Percentiles rank a stretch among this genome's conserved stretches.
Evolutionary conservation across 805 yeast genomes (phyloP).

Genomic region (Hyphopichia homilentoma): DNA sequence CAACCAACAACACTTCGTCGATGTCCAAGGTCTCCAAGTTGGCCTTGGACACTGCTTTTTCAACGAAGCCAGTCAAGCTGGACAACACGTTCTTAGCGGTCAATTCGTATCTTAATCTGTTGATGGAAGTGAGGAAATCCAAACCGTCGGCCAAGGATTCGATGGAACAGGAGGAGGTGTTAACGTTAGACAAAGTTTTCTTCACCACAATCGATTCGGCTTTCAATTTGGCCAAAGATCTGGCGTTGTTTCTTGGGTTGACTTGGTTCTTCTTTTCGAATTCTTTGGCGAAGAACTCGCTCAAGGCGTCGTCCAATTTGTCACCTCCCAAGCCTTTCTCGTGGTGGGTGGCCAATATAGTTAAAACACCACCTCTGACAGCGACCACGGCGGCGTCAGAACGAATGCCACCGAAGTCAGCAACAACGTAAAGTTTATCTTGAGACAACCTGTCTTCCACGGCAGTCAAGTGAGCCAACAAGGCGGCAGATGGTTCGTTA

Average conservation of each 20-base stretch:
- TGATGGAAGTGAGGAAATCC: slow-evolving; percentile 89
- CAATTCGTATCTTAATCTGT: slow-evolving; percentile 91
- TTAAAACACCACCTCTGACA: slow-evolving; percentile 89
- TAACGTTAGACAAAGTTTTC: slow-evolving; percentile 88
- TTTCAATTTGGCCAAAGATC: slow-evolving; percentile 85
- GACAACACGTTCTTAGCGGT: slow-evolving; percentile 75
- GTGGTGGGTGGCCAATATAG: slow-evolving; percentile 82
- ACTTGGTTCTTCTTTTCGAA: slow-evolving; percentile 83
- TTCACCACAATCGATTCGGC: slow-evolving; percentile 80
- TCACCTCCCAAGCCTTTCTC: slow-evolving; percentile 85
- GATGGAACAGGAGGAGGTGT: slow-evolving; percentile 84
- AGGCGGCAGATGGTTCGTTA: slow-evolving; percentile 89
- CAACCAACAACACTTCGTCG: slow-evolving; percentile 87
- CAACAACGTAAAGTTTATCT: slow-evolving; percentile 84
- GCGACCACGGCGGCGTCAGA: slow-evolving; percentile 94
- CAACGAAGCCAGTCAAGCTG: slow-evolving; percentile 74
- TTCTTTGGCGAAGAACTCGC: slow-evolving; percentile 86
- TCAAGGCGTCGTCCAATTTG: slow-evolving; percentile 72
- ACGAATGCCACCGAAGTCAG: slow-evolving; percentile 94
- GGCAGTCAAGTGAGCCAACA: slow-evolving; percentile 69
- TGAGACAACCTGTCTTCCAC: slow-evolving; percentile 45
- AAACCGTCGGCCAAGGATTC: slow-evolving; percentile 92
- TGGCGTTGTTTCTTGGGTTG: slow-evolving; percentile 75
- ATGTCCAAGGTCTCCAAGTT: slow-evolving; percentile 79
- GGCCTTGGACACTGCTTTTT: slow-evolving; percentile 73